A percentile compares a stretch with the other conserved stretches of the same genome.
These are phyloP conservation scores for Cicer judaicum DNA, from an alignment of 306 rosid genomes.

Conservation along the genomic window DNA sequence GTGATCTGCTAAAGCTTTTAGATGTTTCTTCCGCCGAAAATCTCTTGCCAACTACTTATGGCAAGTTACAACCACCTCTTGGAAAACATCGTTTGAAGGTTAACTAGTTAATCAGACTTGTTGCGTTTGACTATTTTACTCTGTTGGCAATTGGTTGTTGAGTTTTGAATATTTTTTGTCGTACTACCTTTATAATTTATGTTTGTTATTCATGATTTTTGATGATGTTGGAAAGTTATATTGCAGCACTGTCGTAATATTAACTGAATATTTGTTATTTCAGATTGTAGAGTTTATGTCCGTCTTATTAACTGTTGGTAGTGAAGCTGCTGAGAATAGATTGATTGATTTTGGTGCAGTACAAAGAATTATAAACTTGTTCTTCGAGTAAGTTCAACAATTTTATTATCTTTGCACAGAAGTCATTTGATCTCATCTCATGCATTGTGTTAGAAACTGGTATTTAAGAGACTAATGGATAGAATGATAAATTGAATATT, in stretches of 20 bases:
- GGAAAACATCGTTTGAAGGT: slow-evolving; percentile 99
- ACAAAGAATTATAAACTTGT: slow-evolving; percentile 76
- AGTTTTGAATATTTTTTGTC: slow-evolving; percentile 30
- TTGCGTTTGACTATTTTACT: slow-evolving; percentile 29
- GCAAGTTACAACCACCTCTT: slow-evolving; percentile 95
- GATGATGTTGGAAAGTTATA: slow-evolving; percentile 15
- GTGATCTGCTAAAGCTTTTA: slow-evolving; percentile 85
- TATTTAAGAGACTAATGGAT: too few relatives aligned
- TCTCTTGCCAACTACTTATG: slow-evolving; percentile 80
- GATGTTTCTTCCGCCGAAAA: slow-evolving; percentile 75
- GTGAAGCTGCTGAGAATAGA: slow-evolving; percentile 91
- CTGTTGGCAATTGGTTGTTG: background rate
- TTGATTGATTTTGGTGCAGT: slow-evolving; percentile 85
- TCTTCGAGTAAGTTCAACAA: slow-evolving; percentile 76
- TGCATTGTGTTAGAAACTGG: too few relatives aligned
- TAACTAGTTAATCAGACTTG: slow-evolving; percentile 34
- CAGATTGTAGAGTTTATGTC: slow-evolving; percentile 95
- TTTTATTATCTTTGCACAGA: slow-evolving; percentile 35
- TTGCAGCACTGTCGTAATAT: slow-evolving; percentile 29
- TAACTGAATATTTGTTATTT: slow-evolving; percentile 41
- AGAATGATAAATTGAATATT: too few relatives aligned
- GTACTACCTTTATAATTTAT: background rate
- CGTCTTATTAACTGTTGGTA: slow-evolving; percentile 80
- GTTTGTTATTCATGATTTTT: slow-evolving; percentile 27
- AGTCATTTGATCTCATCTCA: slow-evolving; percentile 40